Conservation (phyloP, 2,329 filamentous ascomycete genomes). For the Cercospora zeina region DNA sequence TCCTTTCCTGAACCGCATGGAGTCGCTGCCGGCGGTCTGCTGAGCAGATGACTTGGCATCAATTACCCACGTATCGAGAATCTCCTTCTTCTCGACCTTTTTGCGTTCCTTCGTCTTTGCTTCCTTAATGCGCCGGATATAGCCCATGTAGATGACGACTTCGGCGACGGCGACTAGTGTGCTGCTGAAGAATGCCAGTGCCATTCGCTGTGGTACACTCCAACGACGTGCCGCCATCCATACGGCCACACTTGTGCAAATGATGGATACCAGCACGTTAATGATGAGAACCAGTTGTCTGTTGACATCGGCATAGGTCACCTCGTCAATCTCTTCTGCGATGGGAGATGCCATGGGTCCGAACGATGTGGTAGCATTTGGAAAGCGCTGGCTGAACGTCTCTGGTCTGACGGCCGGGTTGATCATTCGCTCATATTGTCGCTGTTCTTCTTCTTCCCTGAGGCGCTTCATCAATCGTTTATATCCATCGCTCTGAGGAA, state of each 20-base stretch:
- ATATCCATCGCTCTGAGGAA: constrained; percentile 70
- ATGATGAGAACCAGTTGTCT: constrained; percentile 81
- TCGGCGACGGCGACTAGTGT: constrained; percentile 72
- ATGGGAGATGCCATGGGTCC: constrained; percentile 41
- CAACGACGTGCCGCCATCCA: constrained; percentile 79
- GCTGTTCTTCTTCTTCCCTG: constrained; percentile 77
- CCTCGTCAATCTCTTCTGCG: constrained; percentile 58
- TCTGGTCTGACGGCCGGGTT: constrained; percentile 60
- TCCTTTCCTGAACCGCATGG: constrained; percentile 47
- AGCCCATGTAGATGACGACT: constrained; percentile 74
- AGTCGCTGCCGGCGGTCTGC: constrained; percentile 26
- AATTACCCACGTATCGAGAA: constrained; percentile 70
- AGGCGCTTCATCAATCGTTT: constrained; percentile 84
- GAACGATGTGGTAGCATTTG: constrained; percentile 54
- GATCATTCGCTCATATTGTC: constrained; percentile 78
- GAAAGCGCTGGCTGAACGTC: constrained; percentile 61
- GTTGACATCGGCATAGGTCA: constrained; percentile 71
- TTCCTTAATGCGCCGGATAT: constrained; percentile 69
- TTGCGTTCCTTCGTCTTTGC: constrained; percentile 64
- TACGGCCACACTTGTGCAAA: constrained; percentile 73
- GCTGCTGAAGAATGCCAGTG: constrained; percentile 69
- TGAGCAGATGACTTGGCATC: constrained; percentile 35
- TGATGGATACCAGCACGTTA: constrained; percentile 84
- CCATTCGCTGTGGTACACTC: constrained; percentile 68
- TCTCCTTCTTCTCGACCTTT: constrained; percentile 65